Conservation (phyloP, 352 stramenopile species). For the Pythium folliculosum region DNA sequence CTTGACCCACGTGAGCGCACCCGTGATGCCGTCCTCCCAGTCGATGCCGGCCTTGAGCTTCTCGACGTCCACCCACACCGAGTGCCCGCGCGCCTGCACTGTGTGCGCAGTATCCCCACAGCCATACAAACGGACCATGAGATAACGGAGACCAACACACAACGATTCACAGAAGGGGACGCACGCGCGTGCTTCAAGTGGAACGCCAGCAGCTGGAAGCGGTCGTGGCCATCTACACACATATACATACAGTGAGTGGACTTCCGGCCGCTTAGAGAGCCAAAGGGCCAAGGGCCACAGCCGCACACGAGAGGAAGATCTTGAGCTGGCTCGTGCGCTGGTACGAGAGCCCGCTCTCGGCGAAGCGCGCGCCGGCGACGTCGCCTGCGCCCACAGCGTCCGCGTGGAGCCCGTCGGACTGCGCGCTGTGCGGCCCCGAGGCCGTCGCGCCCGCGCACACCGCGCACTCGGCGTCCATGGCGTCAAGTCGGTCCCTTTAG, state of each 20-base stretch:
- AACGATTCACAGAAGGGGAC: background rate
- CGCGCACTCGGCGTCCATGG: constrained; percentile 6
- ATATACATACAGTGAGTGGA: background rate
- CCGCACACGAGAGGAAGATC: constrained; percentile 76
- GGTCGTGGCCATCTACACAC: constrained; percentile 65
- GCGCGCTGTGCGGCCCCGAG: constrained; percentile 7
- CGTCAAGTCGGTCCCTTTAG: no score
- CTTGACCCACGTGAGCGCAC: constrained; percentile 64
- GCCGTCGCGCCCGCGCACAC: constrained; percentile 19
- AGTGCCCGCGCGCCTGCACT: constrained; percentile 67
- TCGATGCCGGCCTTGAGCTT: constrained; percentile 67
- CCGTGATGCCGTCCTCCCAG: constrained; percentile 76
- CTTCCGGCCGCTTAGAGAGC: no score
- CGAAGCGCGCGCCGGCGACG: constrained; percentile 1
- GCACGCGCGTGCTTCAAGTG: constrained; percentile 64
- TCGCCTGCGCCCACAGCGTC: constrained; percentile 5
- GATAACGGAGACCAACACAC: background rate
- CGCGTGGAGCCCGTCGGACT: background rate
- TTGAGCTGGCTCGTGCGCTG: constrained; percentile 50
- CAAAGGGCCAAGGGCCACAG: no score
- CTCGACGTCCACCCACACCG: constrained; percentile 76
- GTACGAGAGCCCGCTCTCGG: constrained; percentile 32
- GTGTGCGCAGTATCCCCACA: background rate
- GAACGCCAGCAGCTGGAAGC: constrained; percentile 72
- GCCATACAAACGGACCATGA: no score